Base-by-base conservation (phyloP, 306 rosid genomes). In the Cajanus cajan region DNA sequence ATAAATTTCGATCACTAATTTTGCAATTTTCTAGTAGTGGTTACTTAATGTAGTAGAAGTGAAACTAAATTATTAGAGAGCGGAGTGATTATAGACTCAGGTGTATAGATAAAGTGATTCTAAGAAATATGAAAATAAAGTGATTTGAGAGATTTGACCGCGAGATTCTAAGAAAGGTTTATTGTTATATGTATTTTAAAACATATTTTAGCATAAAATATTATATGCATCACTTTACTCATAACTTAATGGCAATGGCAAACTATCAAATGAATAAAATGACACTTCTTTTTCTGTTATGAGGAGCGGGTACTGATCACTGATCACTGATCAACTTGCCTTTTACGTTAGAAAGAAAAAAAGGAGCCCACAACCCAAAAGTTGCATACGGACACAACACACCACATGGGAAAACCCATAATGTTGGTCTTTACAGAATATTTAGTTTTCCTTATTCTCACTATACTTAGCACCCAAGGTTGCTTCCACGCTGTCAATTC, bases 401-500 rank as follows among this genome's bases (percentile, higher is more conserved):
- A 8, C 73, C 89, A 85, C 82, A 76, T 83, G 81, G 86, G 76
- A 71, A 66, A 65, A 47, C 82, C 75, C 66, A 66, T 43, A 31
- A 36, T 47, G 57, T 65, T 69, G 81, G 78, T 54, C 71, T 81
- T 73, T 78, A 68, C 71, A 8, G 72, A 68, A 78, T 50, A n/a
- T n/a, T 36, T 76, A 58, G 81, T 83, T 79, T n/a, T n/a, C n/a
- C n/a, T n/a, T n/a, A n/a, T n/a, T n/a, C n/a, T n/a, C n/a, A n/a
- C n/a, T n/a, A n/a, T n/a, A 82, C 97, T 88, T 91, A 81, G 88
- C 88, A 65, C 71, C 86, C 88, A 90, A 85, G 95, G 16, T 73
- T 77, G 76, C 78, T 73, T 81, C 47, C 72, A 73, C 40, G 82
- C 77, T 82, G 81, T 82, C 81, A 76, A 72, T 68, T 74, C 52